Evolutionary conservation across 805 yeast genomes (phyloP), one percentile per base, ranked within the genome.

Genomic region (Wickerhamiella qilinensis): DNA sequence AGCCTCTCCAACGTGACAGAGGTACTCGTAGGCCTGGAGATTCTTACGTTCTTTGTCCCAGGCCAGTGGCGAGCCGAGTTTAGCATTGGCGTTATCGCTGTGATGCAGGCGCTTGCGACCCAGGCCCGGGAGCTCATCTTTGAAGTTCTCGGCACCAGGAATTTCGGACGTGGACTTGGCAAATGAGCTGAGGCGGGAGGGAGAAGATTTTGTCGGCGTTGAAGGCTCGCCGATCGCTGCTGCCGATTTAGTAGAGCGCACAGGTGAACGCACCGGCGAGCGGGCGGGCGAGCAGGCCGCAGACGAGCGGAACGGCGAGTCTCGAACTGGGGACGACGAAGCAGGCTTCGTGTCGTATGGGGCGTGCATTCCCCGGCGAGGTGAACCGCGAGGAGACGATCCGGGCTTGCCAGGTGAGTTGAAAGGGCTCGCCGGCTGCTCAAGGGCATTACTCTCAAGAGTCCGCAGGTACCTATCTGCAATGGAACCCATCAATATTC

Each of bases 1-100:
- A n/a, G 85, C 82, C 52, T 83, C 91, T 28, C 70, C 73, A 9
- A 82, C 75, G 43, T 88, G 72, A 55, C 93, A 82, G 33, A 83
- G 62, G 49, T 82, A 82, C 54, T 81, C 91, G 53, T 82, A 81
- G 4, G 76, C 76, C 44, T 69, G 68, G 29, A 64, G 41, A 40
- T 57, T 57, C 42, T 62, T 53, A 6, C 69, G 56, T 44, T 63
- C 64, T 34, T 48, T 51, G 43, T 64, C 69, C 63, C 52, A 46
- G 2, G 48, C 37, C 8, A 43, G 36, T 20, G 42, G 37, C 62
- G 60, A 57, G 40, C 50, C 52, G 31, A 40, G 41, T 24, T 57
- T 51, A 4, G 59, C 52, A 3, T 49, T 37, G 20, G 48, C 42
- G 20, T 46, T 47, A 32, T 55, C 55, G 35, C 44, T 42, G 39